Conservation (phyloP, 148 eudicot species). For the Amaranthus cruentus region DNA sequence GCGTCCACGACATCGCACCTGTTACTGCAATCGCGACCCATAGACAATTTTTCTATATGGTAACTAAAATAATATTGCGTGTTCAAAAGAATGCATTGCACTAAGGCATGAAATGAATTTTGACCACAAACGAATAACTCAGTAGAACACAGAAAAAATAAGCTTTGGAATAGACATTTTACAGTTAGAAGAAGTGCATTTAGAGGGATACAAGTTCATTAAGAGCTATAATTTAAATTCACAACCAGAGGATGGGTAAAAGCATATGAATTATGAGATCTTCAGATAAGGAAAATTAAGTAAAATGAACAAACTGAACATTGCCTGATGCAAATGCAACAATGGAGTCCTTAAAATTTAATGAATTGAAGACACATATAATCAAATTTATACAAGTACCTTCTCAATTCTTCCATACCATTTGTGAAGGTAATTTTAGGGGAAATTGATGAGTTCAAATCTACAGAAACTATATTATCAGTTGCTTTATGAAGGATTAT, state of each 20-base stretch:
- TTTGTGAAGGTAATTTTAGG: conserved; percentile 56
- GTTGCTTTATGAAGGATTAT: conserved; percentile 87
- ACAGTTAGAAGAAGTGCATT: background rate
- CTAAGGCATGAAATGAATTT: background rate
- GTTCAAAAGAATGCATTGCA: background rate
- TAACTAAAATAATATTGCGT: background rate
- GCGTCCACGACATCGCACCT: too few species aligned
- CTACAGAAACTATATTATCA: conserved; percentile 75
- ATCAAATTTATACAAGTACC: conserved; percentile 14
- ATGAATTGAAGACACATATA: background rate
- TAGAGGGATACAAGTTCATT: too few species aligned
- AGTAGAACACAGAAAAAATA: background rate
- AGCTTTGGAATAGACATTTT: background rate
- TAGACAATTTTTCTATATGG: too few species aligned
- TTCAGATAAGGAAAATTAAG: too few species aligned
- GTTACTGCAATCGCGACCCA: too few species aligned
- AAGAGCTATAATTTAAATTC: too few species aligned
- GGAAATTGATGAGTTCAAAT: conserved; percentile 41
- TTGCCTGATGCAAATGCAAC: background rate
- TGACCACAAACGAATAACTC: background rate
- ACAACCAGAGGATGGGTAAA: too few species aligned
- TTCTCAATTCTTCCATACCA: conserved; percentile 63
- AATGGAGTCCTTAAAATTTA: background rate
- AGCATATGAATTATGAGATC: too few species aligned
- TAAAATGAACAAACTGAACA: too few species aligned